Conservation (phyloP, 345 rosid species). For the Sisymbrium irio region DNA sequence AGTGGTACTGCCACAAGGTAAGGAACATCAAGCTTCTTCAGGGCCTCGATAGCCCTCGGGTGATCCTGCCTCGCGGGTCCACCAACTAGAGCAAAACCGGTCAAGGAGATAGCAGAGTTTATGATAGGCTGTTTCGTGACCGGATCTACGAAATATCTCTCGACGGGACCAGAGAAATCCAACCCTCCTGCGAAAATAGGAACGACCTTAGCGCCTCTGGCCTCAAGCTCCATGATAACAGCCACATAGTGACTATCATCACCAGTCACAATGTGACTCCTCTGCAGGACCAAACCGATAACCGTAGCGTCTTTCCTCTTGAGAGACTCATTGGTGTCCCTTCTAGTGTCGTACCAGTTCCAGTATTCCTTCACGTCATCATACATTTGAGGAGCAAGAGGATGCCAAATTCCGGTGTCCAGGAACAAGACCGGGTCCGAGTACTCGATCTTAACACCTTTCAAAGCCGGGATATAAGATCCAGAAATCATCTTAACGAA, state of each 20-base stretch:
- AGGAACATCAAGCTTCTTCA: constrained; percentile 92
- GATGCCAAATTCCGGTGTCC: constrained; percentile 97
- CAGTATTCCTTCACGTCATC: constrained; percentile 94
- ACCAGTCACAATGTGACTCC: constrained; percentile 98
- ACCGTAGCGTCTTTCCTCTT: constrained; percentile 68
- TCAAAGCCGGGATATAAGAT: constrained; percentile 83
- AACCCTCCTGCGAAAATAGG: constrained; percentile 94
- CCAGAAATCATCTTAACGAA: constrained; percentile 94
- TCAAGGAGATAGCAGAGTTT: constrained; percentile 73
- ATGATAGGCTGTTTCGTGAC: constrained; percentile 63
- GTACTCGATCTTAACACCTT: constrained; percentile 67
- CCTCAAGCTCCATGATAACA: constrained; percentile 97
- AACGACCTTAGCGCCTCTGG: constrained; percentile 93
- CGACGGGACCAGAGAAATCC: constrained; percentile 92
- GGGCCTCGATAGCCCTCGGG: constrained; percentile 88
- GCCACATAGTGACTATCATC: constrained; percentile 97
- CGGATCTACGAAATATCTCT: constrained; percentile 70
- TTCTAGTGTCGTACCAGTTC: constrained; percentile 92
- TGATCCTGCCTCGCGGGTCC: constrained; percentile 99
- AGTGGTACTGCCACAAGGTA: constrained; percentile 88
- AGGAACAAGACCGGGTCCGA: constrained; percentile 90
- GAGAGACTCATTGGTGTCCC: constrained; percentile 70
- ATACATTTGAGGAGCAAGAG: constrained; percentile 93
- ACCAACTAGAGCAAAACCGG: constrained; percentile 97
- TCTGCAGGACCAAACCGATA: constrained; percentile 78